Evolutionary conservation across 108 stramenopile genomes (phyloP).

Genomic region (Discostella pseudostelligera): DNA sequence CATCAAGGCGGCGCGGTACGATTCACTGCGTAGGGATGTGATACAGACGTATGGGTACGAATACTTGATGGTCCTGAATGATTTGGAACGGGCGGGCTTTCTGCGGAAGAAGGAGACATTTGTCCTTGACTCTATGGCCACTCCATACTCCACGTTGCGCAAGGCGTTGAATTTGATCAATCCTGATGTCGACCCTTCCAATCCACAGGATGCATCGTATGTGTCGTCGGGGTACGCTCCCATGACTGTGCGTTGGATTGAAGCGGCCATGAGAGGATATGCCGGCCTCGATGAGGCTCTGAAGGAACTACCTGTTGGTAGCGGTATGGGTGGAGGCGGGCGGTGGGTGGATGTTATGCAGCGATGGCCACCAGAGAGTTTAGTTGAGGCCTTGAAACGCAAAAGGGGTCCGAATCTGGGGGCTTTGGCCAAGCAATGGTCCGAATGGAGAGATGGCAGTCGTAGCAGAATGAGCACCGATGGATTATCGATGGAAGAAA

Average conservation of each 20-base stretch:
- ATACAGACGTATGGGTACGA: conserved; percentile 95
- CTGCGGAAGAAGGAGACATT: conserved; percentile 79
- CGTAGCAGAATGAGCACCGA: background rate
- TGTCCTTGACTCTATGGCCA: conserved; percentile 63
- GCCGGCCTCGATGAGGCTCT: conserved; percentile 65
- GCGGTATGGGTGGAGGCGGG: conserved; percentile 39
- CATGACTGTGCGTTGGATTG: conserved; percentile 83
- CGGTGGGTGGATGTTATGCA: conserved; percentile 72
- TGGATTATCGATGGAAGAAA: conserved; percentile 25
- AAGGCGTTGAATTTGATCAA: conserved; percentile 85
- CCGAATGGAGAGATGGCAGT: background rate
- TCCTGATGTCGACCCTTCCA: conserved; percentile 82
- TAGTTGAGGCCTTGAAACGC: conserved; percentile 52
- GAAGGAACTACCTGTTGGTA: conserved; percentile 53
- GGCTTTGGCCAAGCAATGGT: conserved; percentile 39
- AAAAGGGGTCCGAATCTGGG: conserved; percentile 47
- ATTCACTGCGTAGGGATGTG: conserved; percentile 77
- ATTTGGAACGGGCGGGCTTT: conserved; percentile 85
- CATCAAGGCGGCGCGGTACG: conserved; percentile 85
- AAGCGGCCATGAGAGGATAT: conserved; percentile 85
- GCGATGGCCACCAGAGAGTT: conserved; percentile 62
- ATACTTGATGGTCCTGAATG: conserved; percentile 70
- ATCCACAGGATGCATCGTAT: conserved; percentile 92
- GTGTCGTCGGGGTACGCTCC: conserved; percentile 94
- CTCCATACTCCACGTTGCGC: conserved; percentile 69